phyloP scores from a whole-genome alignment of 352 stramenopile genomes.

The Nothophytophthora sp. region DNA sequence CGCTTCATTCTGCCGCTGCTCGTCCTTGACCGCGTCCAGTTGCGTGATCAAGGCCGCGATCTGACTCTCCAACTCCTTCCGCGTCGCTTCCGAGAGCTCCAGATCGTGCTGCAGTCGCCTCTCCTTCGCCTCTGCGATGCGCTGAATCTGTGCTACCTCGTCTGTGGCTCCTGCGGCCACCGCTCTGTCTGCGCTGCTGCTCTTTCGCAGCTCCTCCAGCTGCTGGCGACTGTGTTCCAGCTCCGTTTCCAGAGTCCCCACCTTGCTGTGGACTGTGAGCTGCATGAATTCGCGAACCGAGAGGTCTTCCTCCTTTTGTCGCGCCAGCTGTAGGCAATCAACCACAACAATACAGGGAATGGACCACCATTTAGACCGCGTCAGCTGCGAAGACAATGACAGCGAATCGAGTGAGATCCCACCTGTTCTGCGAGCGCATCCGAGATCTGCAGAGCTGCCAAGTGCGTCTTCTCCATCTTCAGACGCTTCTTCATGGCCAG shows the following conservation, averaged over 20 bases:
- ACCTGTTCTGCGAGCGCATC: conserved; percentile 66
- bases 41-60: conserved; percentile 43
- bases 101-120: conserved; percentile 48
- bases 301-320: conserved; percentile 53
- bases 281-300: conserved; percentile 69
- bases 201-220: conserved; percentile 28
- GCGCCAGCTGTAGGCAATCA: conserved; percentile 28
- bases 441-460: conserved; percentile 62
- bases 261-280: conserved; percentile 46
- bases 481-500: conserved; percentile 34
- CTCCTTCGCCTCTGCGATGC: conserved; percentile 33
- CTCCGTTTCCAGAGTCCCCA: conserved; percentile 40
- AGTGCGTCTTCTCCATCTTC: conserved; percentile 65
- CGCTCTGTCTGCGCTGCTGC: conserved; percentile 32
- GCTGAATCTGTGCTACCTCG: conserved; percentile 32
- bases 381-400: no score
- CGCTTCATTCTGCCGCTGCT: conserved; percentile 32
- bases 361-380: no score
- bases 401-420: no score
- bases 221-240: conserved; percentile 39
- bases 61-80: conserved; percentile 53
- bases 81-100: conserved; percentile 49
- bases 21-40: conserved; percentile 48
- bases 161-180: conserved; percentile 25
- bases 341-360: no score